A percentile compares a stretch with the other conserved stretches of the same genome.
phyloP scores from a whole-genome alignment of 2,329 filamentous ascomycete species.

The Paramyrothecium roridum region DNA sequence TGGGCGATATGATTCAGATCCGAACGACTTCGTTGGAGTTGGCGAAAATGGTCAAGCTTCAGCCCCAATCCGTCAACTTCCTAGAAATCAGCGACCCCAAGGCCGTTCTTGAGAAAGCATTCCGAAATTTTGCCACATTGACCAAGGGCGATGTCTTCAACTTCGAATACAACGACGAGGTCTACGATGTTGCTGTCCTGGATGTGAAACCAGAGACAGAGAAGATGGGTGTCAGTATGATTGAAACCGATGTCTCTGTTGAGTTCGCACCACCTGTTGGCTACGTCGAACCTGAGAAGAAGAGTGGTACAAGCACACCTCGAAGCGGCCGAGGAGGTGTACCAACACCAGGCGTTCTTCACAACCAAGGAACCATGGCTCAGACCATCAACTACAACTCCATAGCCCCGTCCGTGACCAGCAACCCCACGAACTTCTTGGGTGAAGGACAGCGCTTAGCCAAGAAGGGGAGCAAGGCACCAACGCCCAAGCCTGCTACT shows the following conservation, averaged over 20 bases:
- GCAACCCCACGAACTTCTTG: slow-evolving; percentile 73
- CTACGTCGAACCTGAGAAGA: slow-evolving; percentile 80
- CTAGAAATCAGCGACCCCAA: slow-evolving; percentile 97
- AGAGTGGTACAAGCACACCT: slow-evolving; percentile 84
- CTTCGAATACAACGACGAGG: slow-evolving; percentile 92
- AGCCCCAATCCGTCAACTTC: slow-evolving; percentile 89
- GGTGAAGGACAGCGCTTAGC: slow-evolving; percentile 79
- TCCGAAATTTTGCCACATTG: slow-evolving; percentile 91
- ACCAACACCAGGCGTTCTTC: slow-evolving; percentile 70
- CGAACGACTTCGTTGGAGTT: slow-evolving; percentile 91
- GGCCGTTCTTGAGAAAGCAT: slow-evolving; percentile 93
- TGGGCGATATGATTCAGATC: slow-evolving; percentile 91
- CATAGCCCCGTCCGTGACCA: slow-evolving; percentile 76
- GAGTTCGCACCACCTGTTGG: slow-evolving; percentile 94
- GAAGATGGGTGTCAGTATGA: slow-evolving; percentile 85
- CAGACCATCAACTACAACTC: slow-evolving; percentile 95
- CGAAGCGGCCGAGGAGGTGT: slow-evolving; percentile 62
- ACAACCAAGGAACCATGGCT: slow-evolving; percentile 90
- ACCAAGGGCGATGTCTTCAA: slow-evolving; percentile 94
- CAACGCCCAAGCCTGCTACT: slow-evolving; percentile 64
- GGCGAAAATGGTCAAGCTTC: slow-evolving; percentile 91
- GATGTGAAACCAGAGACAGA: slow-evolving; percentile 85
- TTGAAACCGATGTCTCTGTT: slow-evolving; percentile 94
- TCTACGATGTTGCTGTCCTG: slow-evolving; percentile 89
- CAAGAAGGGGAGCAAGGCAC: slow-evolving; percentile 73